Base-by-base conservation (phyloP, 106 monocot genomes). In the Dendrobium chrysotoxum region DNA sequence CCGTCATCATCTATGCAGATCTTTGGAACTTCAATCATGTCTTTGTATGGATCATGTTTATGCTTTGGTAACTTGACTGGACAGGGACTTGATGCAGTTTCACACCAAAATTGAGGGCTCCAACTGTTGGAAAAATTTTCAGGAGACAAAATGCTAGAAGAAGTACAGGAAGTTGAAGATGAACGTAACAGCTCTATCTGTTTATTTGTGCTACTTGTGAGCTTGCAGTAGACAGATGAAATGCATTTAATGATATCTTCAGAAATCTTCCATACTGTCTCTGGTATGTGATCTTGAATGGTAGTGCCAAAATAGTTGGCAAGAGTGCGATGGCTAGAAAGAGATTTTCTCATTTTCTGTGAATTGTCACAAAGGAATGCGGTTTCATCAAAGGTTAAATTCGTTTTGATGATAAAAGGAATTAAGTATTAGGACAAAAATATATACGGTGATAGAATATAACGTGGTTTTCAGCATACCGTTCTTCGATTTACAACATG, bases 171-270 rank as follows among this genome's bases (percentile, higher is more conserved):
- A 35, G 92, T 81, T 65, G 88, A 83, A 55, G 90, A 86, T 30
- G 91, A 93, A 75, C 82, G 77, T 46, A 82, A 66, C 7, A 70
- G 16, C 8, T 88, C 85, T 4, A 75, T 55, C 16, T 45, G 80
- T 38, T 86, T 79, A 17, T 80, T 15, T 13, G 61, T 72, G 42
- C 76, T 67, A 74, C 79, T 86, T 42, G 90, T 76, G 79, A 98
- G 90, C 76, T 92, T 94, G 86, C 90, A 87, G 78, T 94, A 94
- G 77, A 98, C 78, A 31, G 92, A 77, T 57, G 90, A 84, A 75
- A 98, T 94, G 84, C 94, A 98, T 84, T 77, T 90, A 78, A 98
- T 64, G 13, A 98, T 98, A 75, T 98, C 94, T 85, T 91, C 91
- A 42, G 97, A 98, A 73, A 98, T 89, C 87, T 79, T 90, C 78